These are phyloP conservation scores for Termitomyces bulborhizus DNA, from an alignment of 768 basidiomycete species.

Conservation along the genomic window DNA sequence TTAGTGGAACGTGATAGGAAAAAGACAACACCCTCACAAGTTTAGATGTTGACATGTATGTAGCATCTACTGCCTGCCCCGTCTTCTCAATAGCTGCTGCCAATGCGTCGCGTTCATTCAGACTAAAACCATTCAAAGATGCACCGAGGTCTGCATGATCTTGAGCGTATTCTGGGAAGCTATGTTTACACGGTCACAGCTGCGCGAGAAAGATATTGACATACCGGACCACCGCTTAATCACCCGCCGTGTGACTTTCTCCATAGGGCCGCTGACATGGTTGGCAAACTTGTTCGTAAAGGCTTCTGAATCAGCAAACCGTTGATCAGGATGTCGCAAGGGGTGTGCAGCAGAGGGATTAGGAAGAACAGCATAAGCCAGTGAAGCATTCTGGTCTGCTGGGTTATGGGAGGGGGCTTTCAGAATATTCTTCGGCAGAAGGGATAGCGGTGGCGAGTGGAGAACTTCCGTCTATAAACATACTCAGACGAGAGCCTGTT, in stretches of 20 bases:
- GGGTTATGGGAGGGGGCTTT: constrained; percentile 96
- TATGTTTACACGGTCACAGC: background rate
- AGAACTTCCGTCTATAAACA: constrained; percentile 74
- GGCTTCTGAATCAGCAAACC: constrained; percentile 92
- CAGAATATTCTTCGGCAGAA: constrained; percentile 91
- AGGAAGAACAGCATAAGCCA: constrained; percentile 80
- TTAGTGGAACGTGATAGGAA: background rate
- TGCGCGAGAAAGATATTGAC: constrained; percentile 15
- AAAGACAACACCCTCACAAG: constrained; percentile 46
- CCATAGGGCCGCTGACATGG: constrained; percentile 89
- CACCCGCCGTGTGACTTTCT: constrained; percentile 88
- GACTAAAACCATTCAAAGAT: constrained; percentile 85
- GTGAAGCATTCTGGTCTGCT: constrained; percentile 65
- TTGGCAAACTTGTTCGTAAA: constrained; percentile 95
- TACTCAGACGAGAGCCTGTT: background rate
- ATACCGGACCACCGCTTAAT: constrained; percentile 93
- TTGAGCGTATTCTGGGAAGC: constrained; percentile 60
- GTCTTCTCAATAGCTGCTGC: constrained; percentile 92
- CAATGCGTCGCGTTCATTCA: constrained; percentile 72
- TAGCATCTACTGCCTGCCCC: constrained; percentile 92
- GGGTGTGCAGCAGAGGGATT: constrained; percentile 87
- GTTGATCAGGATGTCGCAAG: constrained; percentile 87
- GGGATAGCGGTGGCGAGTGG: constrained; percentile 86
- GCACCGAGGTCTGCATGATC: constrained; percentile 92
- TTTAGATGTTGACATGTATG: constrained; percentile 87